Evolutionary conservation across 129 eudicot species (phyloP).

Genomic region (Helianthus tuberosus): DNA sequence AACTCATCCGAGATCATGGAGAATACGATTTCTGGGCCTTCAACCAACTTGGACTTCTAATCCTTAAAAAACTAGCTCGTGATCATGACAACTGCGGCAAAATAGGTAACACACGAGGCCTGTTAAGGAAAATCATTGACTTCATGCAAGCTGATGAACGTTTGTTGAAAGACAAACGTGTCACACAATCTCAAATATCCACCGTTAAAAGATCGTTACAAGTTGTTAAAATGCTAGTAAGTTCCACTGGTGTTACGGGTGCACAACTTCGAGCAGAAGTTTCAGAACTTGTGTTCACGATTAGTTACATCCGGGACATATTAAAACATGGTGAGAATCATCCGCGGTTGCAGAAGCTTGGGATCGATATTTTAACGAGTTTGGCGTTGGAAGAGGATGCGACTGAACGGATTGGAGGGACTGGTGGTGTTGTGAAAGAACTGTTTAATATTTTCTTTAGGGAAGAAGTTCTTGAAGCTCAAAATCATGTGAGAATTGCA

Average conservation of each 20-base stretch:
- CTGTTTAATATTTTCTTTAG: constrained; percentile 67
- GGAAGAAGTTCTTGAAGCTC: constrained; percentile 29
- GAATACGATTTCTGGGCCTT: constrained; percentile 69
- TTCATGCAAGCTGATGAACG: constrained; percentile 64
- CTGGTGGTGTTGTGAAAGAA: constrained; percentile 81
- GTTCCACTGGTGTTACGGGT: constrained; percentile 79
- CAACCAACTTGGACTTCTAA: constrained; percentile 74
- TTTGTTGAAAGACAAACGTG: constrained; percentile 44
- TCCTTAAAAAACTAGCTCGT: constrained; percentile 89
- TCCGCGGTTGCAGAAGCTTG: constrained; percentile 65
- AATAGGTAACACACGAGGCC: constrained; percentile 84
- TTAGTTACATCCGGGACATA: constrained; percentile 76
- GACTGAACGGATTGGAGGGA: constrained; percentile 78
- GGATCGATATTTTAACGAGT: constrained; percentile 75
- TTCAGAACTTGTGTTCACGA: constrained; percentile 78
- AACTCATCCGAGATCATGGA: constrained; percentile 53
- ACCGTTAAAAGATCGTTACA: constrained; percentile 73
- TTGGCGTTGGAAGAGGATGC: constrained; percentile 85
- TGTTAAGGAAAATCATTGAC: constrained; percentile 70
- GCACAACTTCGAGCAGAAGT: constrained; percentile 73
- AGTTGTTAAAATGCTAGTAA: constrained; percentile 82
- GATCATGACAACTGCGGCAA: constrained; percentile 86
- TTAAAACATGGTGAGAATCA: constrained; percentile 64
- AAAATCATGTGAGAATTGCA: constrained; percentile 53
- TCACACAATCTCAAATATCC: constrained; percentile 55